Percentiles rank a stretch among this genome's conserved stretches.
phyloP scores from a whole-genome alignment of 768 basidiomycete genomes.

The Xerocomellus chrysenteron region DNA sequence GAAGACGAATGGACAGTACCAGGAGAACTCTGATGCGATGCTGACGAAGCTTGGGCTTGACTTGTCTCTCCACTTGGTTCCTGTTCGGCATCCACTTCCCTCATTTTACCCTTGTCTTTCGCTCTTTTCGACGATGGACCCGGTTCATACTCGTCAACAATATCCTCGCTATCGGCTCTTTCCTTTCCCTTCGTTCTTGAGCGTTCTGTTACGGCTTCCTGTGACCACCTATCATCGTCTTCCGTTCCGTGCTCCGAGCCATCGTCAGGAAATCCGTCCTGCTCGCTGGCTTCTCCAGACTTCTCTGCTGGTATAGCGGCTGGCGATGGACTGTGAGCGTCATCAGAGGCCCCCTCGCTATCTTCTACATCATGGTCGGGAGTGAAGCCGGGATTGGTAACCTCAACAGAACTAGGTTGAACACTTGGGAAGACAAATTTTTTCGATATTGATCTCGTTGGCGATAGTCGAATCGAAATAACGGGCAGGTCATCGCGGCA shows the following conservation, averaged over 20 bases:
- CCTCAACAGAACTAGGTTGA: background rate
- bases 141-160: conserved; percentile 9
- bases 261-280: background rate
- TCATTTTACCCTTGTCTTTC: conserved; percentile 24
- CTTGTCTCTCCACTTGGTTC: conserved; percentile 10
- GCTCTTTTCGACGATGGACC: conserved; percentile 8
- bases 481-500: conserved; percentile 35
- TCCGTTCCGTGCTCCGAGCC: conserved; percentile 13
- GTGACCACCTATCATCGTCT: conserved; percentile 24
- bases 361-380: background rate
- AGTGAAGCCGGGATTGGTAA: background rate
- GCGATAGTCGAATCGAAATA: conserved; percentile 43
- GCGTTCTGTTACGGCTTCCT: conserved; percentile 18
- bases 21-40: conserved; percentile 10
- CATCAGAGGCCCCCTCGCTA: background rate
- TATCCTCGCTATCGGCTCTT: conserved; percentile 19
- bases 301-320: background rate
- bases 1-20: conserved; percentile 5
- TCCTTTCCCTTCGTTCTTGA: conserved; percentile 27
- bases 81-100: conserved; percentile 13
- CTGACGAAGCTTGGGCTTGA: conserved; percentile 7
- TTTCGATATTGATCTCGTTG: conserved; percentile 48
- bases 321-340: background rate
- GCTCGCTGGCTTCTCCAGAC: background rate
- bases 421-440: conserved; percentile 50